Evolutionary conservation across 805 yeast species (phyloP).

Genomic region (Cyberlindnera amylophila): DNA sequence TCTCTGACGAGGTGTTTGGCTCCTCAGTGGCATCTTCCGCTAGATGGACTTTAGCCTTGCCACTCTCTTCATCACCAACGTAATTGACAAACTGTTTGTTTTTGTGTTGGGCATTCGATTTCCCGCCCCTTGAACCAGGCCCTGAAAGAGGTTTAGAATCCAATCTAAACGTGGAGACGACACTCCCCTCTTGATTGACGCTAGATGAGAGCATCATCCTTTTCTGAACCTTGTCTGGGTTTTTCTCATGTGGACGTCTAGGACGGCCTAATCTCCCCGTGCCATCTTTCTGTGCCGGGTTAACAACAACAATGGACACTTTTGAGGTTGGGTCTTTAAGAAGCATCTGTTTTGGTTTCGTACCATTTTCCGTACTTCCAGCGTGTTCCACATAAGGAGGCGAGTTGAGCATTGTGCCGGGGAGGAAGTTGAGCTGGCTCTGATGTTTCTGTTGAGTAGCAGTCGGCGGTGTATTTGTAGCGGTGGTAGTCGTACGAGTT

Average conservation of each 20-base stretch:
- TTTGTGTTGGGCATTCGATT: not conserved
- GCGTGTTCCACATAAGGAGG: not conserved
- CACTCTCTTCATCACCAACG: no score
- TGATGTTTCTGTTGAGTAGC: slow-evolving; percentile 2
- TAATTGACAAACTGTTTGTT: not conserved
- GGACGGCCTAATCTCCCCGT: slow-evolving; percentile 28
- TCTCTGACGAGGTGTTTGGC: not conserved
- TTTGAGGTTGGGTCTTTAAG: slow-evolving; percentile 21
- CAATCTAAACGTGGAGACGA: slow-evolving; percentile 25
- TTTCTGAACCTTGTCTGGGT: slow-evolving; percentile 1
- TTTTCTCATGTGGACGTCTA: slow-evolving; percentile 12
- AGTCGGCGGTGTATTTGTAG: no score
- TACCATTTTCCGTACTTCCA: not conserved
- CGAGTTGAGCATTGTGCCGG: not conserved
- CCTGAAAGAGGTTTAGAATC: slow-evolving; percentile 26
- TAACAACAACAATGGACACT: slow-evolving; percentile 27
- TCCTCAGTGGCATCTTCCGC: not conserved
- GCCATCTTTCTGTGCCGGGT: slow-evolving; percentile 25
- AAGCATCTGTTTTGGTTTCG: slow-evolving; percentile 22
- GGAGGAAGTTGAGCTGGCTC: slow-evolving; percentile 14
- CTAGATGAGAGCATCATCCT: slow-evolving; percentile 10
- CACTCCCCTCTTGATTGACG: slow-evolving; percentile 22
- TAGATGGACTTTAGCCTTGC: no score
- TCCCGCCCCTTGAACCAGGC: slow-evolving; percentile 29
- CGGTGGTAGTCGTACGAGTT: no score